Base-by-base conservation (phyloP, 331 rosid species). In the Arachis monticola region DNA sequence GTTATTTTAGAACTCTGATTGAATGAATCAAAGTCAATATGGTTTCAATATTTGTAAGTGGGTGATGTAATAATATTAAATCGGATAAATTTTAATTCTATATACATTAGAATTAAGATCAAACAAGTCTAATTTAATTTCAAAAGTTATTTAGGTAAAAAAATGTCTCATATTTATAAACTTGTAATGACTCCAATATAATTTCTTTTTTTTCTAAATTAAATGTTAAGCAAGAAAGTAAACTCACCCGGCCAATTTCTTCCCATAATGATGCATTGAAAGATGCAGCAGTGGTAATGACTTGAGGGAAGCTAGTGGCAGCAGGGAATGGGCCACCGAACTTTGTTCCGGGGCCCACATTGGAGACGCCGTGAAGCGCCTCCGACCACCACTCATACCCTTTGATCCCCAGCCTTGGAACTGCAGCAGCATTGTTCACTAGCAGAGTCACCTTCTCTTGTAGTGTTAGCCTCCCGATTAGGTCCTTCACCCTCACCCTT, bases 321-420 rank as follows among this genome's bases (percentile, higher is more conserved):
- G 76, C 91, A 42, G 97, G 95, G 75, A 87, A 91, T 41, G 59
- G 76, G 51, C 85, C 88, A 13, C 80, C 85, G 22, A 91, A 91
- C 81, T 78, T 85, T 10, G 92, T 89, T 0, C 97, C 97, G 10
- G 97, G 97, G 0, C 97, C 97, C 69, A 87, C 94, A 83, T 91
- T 87, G 35, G 93, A 88, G 12, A 91, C 89, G 6, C 97, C 97
- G 41, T 91, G 97, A 10, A 89, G 89, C 14, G 92, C 97, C 80
- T 91, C 97, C 8, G 97, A 89, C 97, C 97, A 91, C 97, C 97
- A 91, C 53, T 91, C 97, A 7, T 91, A 91, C 2, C 89, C 92
- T 72, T 81, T 79, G 47, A 91, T 87, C 10, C 97, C 95, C 27
- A 91, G 85, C 10, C 97, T 67, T 1, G 92, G 87, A 64, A 91